These are phyloP conservation scores for Solanum tacnaense DNA, from an alignment of 257 asterid genomes.

Conservation along the genomic window DNA sequence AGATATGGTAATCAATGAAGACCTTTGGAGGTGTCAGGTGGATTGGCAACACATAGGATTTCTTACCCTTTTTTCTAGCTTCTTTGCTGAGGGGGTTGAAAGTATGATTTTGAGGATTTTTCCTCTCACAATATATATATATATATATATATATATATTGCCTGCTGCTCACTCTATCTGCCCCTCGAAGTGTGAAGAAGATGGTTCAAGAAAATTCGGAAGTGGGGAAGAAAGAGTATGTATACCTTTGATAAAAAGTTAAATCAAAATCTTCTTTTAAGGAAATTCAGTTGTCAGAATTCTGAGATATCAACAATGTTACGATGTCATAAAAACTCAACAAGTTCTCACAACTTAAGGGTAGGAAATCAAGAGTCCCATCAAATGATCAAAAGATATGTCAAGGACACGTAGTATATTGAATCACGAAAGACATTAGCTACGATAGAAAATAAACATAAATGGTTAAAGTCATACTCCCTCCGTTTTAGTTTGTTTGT, in stretches of 20 bases:
- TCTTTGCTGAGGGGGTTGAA: not conserved
- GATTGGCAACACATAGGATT: not conserved
- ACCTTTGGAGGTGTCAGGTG: not conserved
- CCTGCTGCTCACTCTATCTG: not conserved
- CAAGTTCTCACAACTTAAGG: not conserved
- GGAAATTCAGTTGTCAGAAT: not conserved
- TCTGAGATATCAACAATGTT: not conserved
- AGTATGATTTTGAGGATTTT: not conserved
- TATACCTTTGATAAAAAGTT: not conserved
- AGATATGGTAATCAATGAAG: not conserved
- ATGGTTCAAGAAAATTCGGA: not conserved
- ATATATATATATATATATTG: not conserved
- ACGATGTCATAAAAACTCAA: not conserved
- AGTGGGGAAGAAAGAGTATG: not conserved
- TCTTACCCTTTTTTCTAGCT: not conserved
- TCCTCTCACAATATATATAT: not conserved
- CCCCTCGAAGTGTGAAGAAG: not conserved
- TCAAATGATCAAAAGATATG: not conserved
- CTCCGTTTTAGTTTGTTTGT: not conserved
- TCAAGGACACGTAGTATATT: not conserved
- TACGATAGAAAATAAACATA: not conserved
- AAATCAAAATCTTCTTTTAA: not conserved
- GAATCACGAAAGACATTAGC: not conserved
- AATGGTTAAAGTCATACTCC: not conserved
- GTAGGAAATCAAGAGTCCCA: not conserved